These are phyloP conservation scores for Phytophthora kernoviae DNA, from an alignment of 352 stramenopile genomes.

Conservation along the genomic window DNA sequence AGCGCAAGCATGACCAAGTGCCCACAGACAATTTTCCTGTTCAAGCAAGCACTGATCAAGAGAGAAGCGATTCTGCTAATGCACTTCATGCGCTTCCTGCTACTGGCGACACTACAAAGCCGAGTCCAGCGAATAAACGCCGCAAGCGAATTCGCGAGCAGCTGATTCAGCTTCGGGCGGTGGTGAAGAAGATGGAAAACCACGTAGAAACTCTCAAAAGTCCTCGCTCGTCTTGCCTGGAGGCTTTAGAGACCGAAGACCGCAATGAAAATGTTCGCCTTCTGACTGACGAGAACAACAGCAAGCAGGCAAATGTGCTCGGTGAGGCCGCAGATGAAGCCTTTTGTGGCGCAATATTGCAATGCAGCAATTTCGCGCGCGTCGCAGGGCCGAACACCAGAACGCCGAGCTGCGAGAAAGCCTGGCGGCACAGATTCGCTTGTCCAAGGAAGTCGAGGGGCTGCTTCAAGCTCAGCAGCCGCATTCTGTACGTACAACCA, in stretches of 20 bases:
- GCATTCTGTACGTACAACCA: slow-evolving; percentile 9
- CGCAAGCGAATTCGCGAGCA: slow-evolving; percentile 18
- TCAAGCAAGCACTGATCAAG: background rate
- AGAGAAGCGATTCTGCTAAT: background rate
- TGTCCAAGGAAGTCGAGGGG: slow-evolving; percentile 26
- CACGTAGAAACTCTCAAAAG: slow-evolving; percentile 23
- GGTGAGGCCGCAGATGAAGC: slow-evolving; percentile 3
- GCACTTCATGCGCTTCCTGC: background rate
- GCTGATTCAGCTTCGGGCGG: slow-evolving; percentile 21
- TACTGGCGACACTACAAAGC: background rate
- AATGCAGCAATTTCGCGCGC: slow-evolving; percentile 27
- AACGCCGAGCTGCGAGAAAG: slow-evolving; percentile 20
- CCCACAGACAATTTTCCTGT: background rate
- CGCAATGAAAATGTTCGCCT: too few relatives aligned
- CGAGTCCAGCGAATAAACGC: slow-evolving; percentile 7
- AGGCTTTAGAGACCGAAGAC: background rate
- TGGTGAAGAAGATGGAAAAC: slow-evolving; percentile 25
- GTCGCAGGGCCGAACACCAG: slow-evolving; percentile 18
- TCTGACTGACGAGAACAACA: slow-evolving; percentile 4
- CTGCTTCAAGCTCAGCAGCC: slow-evolving; percentile 18
- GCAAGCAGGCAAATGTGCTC: background rate
- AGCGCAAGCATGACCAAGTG: background rate
- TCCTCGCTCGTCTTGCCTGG: slow-evolving; percentile 13
- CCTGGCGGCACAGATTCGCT: slow-evolving; percentile 8
- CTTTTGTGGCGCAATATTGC: slow-evolving; percentile 12